These are phyloP conservation scores for Candida railenensis DNA, from an alignment of 805 yeast species.

Conservation along the genomic window DNA sequence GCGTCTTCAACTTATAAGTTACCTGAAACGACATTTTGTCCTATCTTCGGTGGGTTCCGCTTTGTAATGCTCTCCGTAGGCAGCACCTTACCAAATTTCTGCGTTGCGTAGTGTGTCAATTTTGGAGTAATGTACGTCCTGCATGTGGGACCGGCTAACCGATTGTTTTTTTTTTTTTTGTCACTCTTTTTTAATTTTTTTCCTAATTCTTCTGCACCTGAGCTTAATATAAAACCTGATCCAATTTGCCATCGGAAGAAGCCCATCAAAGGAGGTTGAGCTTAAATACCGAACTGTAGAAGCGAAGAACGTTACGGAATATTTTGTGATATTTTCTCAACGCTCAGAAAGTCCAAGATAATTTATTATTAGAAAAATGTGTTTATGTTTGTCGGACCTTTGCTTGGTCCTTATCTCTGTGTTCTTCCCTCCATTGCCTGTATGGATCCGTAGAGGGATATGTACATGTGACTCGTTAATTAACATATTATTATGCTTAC, in stretches of 20 bases:
- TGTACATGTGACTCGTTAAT: constrained; percentile 52
- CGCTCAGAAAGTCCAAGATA: no score
- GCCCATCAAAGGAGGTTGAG: background rate
- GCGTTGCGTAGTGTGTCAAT: no score
- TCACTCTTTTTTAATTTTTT: background rate
- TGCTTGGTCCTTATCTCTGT: constrained; percentile 58
- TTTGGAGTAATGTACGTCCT: background rate
- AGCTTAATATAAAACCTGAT: background rate
- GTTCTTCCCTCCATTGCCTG: constrained; percentile 74
- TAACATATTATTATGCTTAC: constrained; percentile 40
- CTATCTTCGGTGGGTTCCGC: no score
- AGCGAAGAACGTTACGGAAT: background rate
- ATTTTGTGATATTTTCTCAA: no score
- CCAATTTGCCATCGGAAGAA: background rate
- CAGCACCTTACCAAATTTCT: no score
- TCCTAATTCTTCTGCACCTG: background rate
- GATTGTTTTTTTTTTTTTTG: background rate
- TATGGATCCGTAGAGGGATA: constrained; percentile 61
- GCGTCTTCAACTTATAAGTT: constrained; percentile 18
- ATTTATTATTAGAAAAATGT: constrained; percentile 8
- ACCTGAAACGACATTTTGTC: constrained; percentile 26
- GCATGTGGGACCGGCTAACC: background rate
- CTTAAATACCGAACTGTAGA: background rate
- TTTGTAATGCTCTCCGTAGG: no score
- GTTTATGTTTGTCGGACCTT: constrained; percentile 49